Percentiles rank a stretch among this genome's conserved stretches.
Conservation (phyloP, 1,284 basidiomycete genomes). For the Cryptococcus wingfieldii region DNA sequence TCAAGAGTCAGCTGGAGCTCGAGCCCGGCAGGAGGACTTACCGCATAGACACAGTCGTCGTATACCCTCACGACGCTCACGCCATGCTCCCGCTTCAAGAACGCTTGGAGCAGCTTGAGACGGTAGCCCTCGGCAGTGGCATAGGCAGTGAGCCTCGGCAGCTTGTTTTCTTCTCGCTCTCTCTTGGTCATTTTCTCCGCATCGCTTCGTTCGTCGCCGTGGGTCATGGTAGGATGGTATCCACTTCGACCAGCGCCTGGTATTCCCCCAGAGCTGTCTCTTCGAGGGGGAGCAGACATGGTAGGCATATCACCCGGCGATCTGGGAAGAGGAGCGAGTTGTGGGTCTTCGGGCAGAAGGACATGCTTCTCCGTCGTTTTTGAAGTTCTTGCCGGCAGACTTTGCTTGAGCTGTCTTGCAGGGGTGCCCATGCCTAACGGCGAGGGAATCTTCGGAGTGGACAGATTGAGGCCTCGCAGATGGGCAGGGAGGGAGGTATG, state of each 20-base stretch:
- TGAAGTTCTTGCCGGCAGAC: constrained; percentile 65
- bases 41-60: constrained; percentile 88
- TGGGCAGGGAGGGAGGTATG: constrained; percentile 43
- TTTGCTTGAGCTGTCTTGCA: constrained; percentile 35
- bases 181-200: constrained; percentile 58
- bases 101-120: constrained; percentile 70
- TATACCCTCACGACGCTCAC: constrained; percentile 76
- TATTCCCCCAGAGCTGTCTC: background rate
- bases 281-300: constrained; percentile 12
- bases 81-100: constrained; percentile 88
- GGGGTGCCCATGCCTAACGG: constrained; percentile 48
- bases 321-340: constrained; percentile 69
- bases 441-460: constrained; percentile 43
- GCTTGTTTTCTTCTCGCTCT: constrained; percentile 68
- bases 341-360: constrained; percentile 81
- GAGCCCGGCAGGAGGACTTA: constrained; percentile 50
- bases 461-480: constrained; percentile 34
- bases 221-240: background rate
- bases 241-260: background rate
- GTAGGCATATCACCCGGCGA: constrained; percentile 23
- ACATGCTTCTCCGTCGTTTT: constrained; percentile 92
- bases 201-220: constrained; percentile 41
- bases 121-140: constrained; percentile 77
- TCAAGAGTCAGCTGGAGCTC: constrained; percentile 1
- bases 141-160: constrained; percentile 76